Evolutionary conservation across 2,329 filamentous ascomycete species (phyloP).

Genomic region (Xylaria digitata): DNA sequence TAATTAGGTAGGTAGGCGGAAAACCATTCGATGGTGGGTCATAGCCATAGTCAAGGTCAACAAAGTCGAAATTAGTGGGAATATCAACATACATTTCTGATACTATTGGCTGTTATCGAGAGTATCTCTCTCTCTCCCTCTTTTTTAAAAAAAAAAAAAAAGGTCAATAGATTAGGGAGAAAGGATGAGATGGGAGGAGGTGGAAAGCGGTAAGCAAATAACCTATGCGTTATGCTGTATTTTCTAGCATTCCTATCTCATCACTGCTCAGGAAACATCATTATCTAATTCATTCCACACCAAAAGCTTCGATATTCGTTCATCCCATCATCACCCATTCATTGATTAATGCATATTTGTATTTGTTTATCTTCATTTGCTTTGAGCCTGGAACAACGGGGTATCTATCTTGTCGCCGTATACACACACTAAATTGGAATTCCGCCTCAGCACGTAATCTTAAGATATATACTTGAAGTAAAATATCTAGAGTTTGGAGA

Average conservation of each 20-base stretch:
- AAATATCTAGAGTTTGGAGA: background rate
- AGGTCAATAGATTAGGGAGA: background rate
- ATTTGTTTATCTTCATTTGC: constrained; percentile 7
- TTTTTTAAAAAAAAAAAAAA: background rate
- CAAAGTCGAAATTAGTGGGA: constrained; percentile 11
- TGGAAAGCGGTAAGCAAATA: no score
- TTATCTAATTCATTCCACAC: background rate
- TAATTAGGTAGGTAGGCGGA: background rate
- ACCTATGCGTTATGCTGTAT: background rate
- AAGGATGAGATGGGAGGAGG: background rate
- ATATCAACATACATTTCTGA: constrained; percentile 12
- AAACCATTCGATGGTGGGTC: background rate
- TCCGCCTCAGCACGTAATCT: constrained; percentile 2
- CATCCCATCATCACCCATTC: background rate
- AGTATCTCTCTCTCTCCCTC: background rate
- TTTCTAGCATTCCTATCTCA: background rate
- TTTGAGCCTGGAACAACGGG: background rate
- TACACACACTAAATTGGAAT: background rate
- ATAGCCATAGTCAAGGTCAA: constrained; percentile 1
- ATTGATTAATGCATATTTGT: background rate
- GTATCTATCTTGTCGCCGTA: constrained; percentile 19
- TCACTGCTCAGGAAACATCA: background rate
- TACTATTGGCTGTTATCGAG: background rate
- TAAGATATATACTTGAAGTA: background rate
- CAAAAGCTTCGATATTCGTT: background rate